Conservation (phyloP, 2,329 filamentous ascomycete species). For the Podosphaera leucotricha region DNA sequence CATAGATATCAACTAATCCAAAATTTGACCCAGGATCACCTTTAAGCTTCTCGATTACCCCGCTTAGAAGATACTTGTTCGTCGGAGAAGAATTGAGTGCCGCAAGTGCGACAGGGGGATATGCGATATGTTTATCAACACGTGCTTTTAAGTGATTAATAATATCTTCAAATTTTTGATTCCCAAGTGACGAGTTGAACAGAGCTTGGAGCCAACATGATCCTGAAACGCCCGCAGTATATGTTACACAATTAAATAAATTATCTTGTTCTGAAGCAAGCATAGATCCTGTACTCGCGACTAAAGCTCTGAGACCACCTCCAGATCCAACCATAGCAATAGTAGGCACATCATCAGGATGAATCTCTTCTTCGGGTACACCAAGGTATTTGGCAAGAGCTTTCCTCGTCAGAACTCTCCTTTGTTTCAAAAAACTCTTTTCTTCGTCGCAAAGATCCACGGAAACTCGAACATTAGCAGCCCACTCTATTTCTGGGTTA, state of each 20-base stretch:
- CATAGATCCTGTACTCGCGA: slow-evolving; percentile 74
- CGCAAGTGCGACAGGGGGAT: slow-evolving; percentile 62
- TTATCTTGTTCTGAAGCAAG: slow-evolving; percentile 67
- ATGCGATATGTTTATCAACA: slow-evolving; percentile 73
- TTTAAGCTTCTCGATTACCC: slow-evolving; percentile 75
- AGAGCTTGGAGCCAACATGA: slow-evolving; percentile 88
- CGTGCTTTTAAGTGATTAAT: slow-evolving; percentile 72
- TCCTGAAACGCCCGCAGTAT: slow-evolving; percentile 85
- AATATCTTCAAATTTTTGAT: slow-evolving; percentile 41
- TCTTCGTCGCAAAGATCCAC: slow-evolving; percentile 65
- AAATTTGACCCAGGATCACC: slow-evolving; percentile 61
- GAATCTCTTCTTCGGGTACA: slow-evolving; percentile 55
- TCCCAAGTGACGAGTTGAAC: slow-evolving; percentile 58
- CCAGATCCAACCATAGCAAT: slow-evolving; percentile 92
- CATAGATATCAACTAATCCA: slow-evolving; percentile 84
- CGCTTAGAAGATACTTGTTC: slow-evolving; percentile 72
- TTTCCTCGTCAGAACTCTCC: slow-evolving; percentile 42
- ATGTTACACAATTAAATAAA: slow-evolving; percentile 81
- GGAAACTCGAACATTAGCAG: slow-evolving; percentile 64
- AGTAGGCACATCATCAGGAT: slow-evolving; percentile 75
- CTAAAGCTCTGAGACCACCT: slow-evolving; percentile 69
- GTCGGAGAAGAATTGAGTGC: slow-evolving; percentile 73
- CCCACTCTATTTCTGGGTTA: slow-evolving; percentile 70
- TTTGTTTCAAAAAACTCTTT: slow-evolving; percentile 43
- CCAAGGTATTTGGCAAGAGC: slow-evolving; percentile 66